Percentiles rank a stretch among this genome's conserved stretches.
Evolutionary conservation across 495 filamentous ascomycete species (phyloP).

Genomic region (Sabuloglossum arenarium): DNA sequence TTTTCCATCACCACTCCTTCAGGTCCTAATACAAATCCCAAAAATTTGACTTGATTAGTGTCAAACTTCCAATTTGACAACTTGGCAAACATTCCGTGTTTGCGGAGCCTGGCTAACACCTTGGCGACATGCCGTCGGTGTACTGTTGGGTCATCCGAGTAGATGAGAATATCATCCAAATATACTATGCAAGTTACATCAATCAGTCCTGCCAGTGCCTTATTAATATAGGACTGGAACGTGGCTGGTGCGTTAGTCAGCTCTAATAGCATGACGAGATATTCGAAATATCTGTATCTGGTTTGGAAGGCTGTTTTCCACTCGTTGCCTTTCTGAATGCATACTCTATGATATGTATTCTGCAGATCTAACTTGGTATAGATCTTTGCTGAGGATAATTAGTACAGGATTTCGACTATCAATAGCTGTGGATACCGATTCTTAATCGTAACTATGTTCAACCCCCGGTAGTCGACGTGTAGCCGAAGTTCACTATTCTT

Average conservation of each 20-base stretch:
- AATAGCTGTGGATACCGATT: conserved; percentile 4
- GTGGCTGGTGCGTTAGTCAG: conserved; percentile 10
- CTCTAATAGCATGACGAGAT: conserved; percentile 8
- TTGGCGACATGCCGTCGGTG: neutral
- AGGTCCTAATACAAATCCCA: neutral
- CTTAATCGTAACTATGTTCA: conserved; percentile 1
- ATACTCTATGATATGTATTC: conserved; percentile 1
- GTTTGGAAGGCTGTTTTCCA: conserved; percentile 12
- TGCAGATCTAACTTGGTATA: conserved; percentile 6
- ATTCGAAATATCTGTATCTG: conserved; percentile 6
- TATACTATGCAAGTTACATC: neutral
- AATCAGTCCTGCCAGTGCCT: neutral
- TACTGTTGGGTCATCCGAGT: neutral
- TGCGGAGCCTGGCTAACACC: neutral
- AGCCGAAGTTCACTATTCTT: conserved; percentile 1
- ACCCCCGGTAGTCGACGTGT: conserved; percentile 1
- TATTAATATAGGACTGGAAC: conserved; percentile 8
- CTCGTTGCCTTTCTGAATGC: conserved; percentile 7
- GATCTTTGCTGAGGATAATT: neutral
- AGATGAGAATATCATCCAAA: neutral
- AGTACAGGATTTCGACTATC: neutral
- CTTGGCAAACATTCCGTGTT: conserved; percentile 5
- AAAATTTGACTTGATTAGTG: neutral
- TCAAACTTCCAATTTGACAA: conserved; percentile 1
- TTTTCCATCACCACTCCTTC: neutral